Conservation (phyloP, 2,329 filamentous ascomycete genomes). For the Neofusicoccum sp. region DNA sequence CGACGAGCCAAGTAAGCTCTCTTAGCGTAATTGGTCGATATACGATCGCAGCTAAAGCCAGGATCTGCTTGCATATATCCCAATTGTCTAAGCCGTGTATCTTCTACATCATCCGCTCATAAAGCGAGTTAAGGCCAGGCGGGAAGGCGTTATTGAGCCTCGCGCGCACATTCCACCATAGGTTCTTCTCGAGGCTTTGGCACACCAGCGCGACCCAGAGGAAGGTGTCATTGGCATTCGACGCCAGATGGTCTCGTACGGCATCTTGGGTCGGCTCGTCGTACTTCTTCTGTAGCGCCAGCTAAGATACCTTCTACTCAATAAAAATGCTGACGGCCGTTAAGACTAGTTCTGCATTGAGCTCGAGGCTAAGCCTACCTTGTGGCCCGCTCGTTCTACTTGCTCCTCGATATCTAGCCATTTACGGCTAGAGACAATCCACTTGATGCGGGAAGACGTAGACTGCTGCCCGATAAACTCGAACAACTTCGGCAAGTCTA, state of each 20-base stretch:
- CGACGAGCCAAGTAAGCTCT: neutral
- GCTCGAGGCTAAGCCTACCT: conserved; percentile 33
- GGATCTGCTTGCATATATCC: neutral
- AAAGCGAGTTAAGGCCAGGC: conserved; percentile 37
- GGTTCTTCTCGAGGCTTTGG: conserved; percentile 28
- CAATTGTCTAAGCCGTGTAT: neutral
- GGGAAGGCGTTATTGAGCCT: conserved; percentile 33
- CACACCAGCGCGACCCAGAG: conserved; percentile 47
- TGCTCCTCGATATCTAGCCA: conserved; percentile 32
- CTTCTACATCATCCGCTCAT: conserved; percentile 39
- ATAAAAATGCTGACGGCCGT: conserved; percentile 41
- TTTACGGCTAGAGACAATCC: neutral
- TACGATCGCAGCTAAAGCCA: neutral
- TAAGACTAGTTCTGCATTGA: conserved; percentile 36
- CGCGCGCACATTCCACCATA: conserved; percentile 19
- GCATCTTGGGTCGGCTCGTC: neutral
- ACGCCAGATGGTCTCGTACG: conserved; percentile 24
- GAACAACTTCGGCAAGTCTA: neutral
- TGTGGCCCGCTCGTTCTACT: conserved; percentile 25
- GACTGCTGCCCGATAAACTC: neutral
- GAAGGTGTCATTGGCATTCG: conserved; percentile 42
- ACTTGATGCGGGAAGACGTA: neutral
- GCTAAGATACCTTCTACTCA: conserved; percentile 29
- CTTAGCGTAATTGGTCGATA: neutral
- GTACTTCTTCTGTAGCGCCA: conserved; percentile 29